Conservation (phyloP, 2,329 filamentous ascomycete species). For the Albifimbria verrucaria region DNA sequence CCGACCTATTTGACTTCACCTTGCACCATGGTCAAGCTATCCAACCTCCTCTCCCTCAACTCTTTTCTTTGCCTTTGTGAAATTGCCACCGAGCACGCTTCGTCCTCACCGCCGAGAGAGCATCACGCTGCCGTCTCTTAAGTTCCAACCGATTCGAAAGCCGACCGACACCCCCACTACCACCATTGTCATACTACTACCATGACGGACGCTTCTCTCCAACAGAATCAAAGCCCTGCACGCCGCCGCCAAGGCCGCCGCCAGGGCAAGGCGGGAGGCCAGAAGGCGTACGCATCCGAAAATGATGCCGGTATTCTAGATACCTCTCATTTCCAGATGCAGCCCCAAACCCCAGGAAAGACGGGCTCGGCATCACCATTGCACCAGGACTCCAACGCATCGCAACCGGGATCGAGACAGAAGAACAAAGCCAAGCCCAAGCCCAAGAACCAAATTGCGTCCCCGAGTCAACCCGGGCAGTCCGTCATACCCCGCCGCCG, state of each 20-base stretch:
- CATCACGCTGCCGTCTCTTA: neutral
- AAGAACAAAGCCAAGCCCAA: constrained; percentile 29
- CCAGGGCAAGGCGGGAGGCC: constrained; percentile 36
- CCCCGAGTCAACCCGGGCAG: constrained; percentile 37
- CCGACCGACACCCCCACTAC: neutral
- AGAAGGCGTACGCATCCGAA: constrained; percentile 59
- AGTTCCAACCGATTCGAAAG: constrained; percentile 1
- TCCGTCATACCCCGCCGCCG: constrained; percentile 40
- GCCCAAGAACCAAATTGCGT: constrained; percentile 27
- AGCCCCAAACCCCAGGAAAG: constrained; percentile 48
- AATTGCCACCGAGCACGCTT: neutral
- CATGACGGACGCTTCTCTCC: constrained; percentile 31
- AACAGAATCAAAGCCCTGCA: constrained; percentile 29
- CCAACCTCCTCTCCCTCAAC: neutral
- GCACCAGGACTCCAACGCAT: constrained; percentile 16
- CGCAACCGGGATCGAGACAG: constrained; percentile 24
- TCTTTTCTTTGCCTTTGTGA: neutral
- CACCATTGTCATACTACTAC: constrained; percentile 1
- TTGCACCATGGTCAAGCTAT: neutral
- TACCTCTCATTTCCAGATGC: constrained; percentile 28
- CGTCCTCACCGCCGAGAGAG: neutral
- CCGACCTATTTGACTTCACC: neutral
- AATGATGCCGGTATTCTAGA: constrained; percentile 40
- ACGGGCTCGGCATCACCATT: constrained; percentile 30
- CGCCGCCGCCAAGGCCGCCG: constrained; percentile 38